Base-by-base conservation (phyloP, 2,329 filamentous ascomycete species). In the Pestalotiopsis sp. region DNA sequence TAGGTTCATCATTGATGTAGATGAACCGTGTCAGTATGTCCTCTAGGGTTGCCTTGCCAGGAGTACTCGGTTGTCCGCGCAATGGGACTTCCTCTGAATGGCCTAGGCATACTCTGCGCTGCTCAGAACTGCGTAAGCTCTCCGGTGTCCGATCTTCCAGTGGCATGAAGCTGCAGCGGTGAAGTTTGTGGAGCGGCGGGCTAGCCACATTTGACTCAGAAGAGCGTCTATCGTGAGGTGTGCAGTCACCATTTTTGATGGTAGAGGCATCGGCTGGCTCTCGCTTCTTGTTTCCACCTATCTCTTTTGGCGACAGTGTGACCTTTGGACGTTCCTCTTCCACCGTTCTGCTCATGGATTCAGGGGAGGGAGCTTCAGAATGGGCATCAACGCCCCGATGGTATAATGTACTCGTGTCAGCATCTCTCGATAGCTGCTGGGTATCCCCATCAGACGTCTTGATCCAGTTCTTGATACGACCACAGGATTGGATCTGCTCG, bases 111-210 rank as follows among this genome's bases (percentile, higher is more conserved):
- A 24, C 60, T 0, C 44, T 38, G 1, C 58, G 65, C 11, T 62
- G 63, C 35, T 57, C 52, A 24, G 67, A 62, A 5, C 57, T 60
- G 13, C 68, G 72, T 7, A 73, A 66, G 35, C n/a, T 69, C 52
- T 74, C 73, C 5, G 73, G 68, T 2, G 70, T 70, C n/a, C 72
- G 70, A 3, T 75, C 74, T 3, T 66, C 58, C 14, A 74, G 52
- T 5, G 75, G 73, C 67, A 76, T 71, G 68, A 77, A 72, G 62
- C 73, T 77, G 64, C 74, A 76, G 35, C 73, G 72, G 20, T 72
- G 72, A 38, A 77, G 57, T 44, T 70, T 67, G 38, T 74, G 70
- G 5, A 76, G 26, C 4, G 73, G n/a, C 4, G 58, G 14, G 20
- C 20, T 30, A 20, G 20, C 20, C 7, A 9, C 44, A 52, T 52